Conservation (phyloP, 192 early-diverging fungal species). For the Nowakowskiella sp. region DNA sequence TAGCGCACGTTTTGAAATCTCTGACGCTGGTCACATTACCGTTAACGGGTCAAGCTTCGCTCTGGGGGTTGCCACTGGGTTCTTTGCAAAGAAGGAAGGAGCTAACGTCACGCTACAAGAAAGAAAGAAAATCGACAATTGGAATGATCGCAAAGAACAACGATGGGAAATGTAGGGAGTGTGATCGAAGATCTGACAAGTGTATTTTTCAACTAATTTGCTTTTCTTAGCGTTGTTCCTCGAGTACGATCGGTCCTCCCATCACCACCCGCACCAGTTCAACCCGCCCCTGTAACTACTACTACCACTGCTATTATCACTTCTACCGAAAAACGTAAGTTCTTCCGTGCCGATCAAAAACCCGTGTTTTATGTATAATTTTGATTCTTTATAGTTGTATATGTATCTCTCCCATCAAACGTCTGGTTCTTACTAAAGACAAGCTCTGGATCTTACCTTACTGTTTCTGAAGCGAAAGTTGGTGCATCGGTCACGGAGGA, state of each 20-base stretch:
- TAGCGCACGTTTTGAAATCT: neutral
- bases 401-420: too few relatives aligned
- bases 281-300: neutral
- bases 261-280: neutral
- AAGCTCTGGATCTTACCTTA: too few relatives aligned
- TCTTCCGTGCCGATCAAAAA: too few relatives aligned
- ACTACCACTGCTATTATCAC: too few relatives aligned
- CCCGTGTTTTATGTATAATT: too few relatives aligned
- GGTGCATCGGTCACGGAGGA: too few relatives aligned
- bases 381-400: too few relatives aligned
- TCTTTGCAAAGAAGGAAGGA: neutral
- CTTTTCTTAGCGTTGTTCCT: neutral
- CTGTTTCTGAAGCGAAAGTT: too few relatives aligned
- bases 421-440: too few relatives aligned
- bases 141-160: neutral
- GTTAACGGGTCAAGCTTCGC: neutral
- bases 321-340: too few relatives aligned
- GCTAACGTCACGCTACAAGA: neutral
- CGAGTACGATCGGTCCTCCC: neutral
- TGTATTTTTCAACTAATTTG: neutral
- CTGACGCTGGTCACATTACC: neutral
- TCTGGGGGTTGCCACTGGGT: neutral
- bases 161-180: too few relatives aligned
- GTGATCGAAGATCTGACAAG: neutral
- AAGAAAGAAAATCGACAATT: neutral